Base-by-base conservation (phyloP, 2,329 filamentous ascomycete genomes). In the Fusarium sacchari region DNA sequence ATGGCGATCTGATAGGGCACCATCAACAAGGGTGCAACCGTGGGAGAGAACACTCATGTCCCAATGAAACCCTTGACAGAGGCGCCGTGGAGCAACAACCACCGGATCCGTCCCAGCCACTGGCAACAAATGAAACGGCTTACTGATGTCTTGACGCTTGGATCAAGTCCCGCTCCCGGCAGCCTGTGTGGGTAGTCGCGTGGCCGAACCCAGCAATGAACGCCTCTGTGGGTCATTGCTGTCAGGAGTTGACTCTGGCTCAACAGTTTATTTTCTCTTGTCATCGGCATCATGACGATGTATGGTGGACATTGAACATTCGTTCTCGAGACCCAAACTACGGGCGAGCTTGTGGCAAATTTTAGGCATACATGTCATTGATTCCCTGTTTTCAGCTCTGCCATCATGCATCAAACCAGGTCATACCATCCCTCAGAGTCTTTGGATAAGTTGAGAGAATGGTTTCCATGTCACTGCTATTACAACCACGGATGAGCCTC, bases 111-210 rank as follows among this genome's bases (percentile, higher is more conserved):
- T 76, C 75, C 73, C 69, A 75, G 67, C 66, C 68, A 71, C 64
- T 75, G 72, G 67, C 73, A 75, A 69, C 44, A 62, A 73, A 69
- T 59, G 52, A 76, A 76, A 71, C 69, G 59, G 63, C 69, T 74
- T 52, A 37, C 56, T 58, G 56, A 69, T 65, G 66, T 64, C 61
- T 64, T 52, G 55, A 67, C 74, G 73, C 76, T 77, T 77, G 70
- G 76, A 73, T 71, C 76, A 73, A 43, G 53, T 71, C 55, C 64
- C 66, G 72, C 69, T 74, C 72, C 74, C 60, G 46, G 67, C 74
- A 64, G 64, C 67, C 56, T 61, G 64, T 72, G 64, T 78, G 76
- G 75, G 76, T 74, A 69, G 68, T 78, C 76, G 76, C 76, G 75
- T 78, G 76, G 76, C 72, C 63, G 60, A 69, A 74, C 73, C 73